Evolutionary conservation across 208 protist genomes (phyloP), one percentile per base, ranked within the genome.

Genomic region (Kentomonas sorsogonicus): DNA sequence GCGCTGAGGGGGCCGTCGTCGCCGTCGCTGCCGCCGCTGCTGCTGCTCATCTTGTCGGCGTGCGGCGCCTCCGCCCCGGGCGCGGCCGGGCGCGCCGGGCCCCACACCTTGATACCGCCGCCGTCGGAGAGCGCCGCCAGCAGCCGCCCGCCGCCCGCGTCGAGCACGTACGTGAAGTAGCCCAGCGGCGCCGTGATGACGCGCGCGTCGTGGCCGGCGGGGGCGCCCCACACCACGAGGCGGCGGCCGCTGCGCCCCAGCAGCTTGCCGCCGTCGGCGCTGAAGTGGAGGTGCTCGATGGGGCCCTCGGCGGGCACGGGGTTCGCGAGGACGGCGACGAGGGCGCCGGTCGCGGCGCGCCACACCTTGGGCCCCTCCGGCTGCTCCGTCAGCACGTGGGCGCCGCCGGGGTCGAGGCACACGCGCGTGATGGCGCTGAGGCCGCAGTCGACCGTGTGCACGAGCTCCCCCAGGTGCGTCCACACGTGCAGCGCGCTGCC

Each of bases 401-500:
- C 55, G 27, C 83, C 83, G 48, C 50, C 80, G 10, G 65, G 40
- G 59, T 80, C 77, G 66, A 94, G 79, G 56, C 58, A 52, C 48
- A 91, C 56, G 41, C 56, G 61, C 18, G 77, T 72, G 52, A 94
- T 56, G 20, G 82, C 76, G 53, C 73, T 84, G 18, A 72, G 34
- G 7, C 79, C 79, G 3, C 65, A 33, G 44, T 75, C 72, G 13
- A 91, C 62, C 18, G 73, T 53, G 56, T 94, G 80, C 38, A 93
- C 71, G 34, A 93, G 65, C 29, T 83, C 69, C 16, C 86, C 86
- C 1, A 27, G 13, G 18, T 65, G 53, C 16, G 65, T 84, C 86
- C 86, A 93, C n/a, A 91, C 60, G 64, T 72, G 83, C 30, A 93
- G 63, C 55, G 72, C 64, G 23, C 62, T 63, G 44, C 73, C 74